Evolutionary conservation across 2,329 filamentous ascomycete genomes (phyloP).

Genomic region (Coniochaeta sp.): DNA sequence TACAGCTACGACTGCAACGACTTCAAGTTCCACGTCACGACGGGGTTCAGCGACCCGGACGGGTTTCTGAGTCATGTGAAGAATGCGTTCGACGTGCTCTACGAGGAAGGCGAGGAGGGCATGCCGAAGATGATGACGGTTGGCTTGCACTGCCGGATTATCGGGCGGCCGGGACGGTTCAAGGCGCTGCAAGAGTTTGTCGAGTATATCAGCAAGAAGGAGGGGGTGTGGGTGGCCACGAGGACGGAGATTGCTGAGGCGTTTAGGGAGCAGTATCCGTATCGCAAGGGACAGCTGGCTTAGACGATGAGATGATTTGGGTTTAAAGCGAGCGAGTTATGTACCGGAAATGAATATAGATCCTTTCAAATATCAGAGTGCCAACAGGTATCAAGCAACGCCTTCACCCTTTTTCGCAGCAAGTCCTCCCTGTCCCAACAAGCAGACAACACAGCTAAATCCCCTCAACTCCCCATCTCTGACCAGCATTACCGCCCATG

Average conservation of each 20-base stretch:
- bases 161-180: slow-evolving; percentile 31
- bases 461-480: background rate
- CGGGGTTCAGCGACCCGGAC: slow-evolving; percentile 31
- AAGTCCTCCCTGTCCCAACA: too few relatives aligned
- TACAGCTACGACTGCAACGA: slow-evolving; percentile 51
- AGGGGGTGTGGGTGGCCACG: slow-evolving; percentile 47
- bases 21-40: slow-evolving; percentile 31
- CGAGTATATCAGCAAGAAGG: slow-evolving; percentile 43
- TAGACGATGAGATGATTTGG: background rate
- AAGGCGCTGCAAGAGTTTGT: slow-evolving; percentile 44
- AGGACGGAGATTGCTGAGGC: slow-evolving; percentile 43
- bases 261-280: slow-evolving; percentile 38
- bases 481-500: background rate
- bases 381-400: background rate
- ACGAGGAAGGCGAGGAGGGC: slow-evolving; percentile 41
- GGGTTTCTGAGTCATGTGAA: slow-evolving; percentile 40
- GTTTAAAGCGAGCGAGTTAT: background rate
- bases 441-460: background rate
- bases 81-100: slow-evolving; percentile 45
- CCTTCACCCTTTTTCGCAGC: background rate
- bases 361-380: background rate
- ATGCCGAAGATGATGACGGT: slow-evolving; percentile 52
- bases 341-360: background rate
- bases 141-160: slow-evolving; percentile 44
- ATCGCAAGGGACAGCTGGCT: background rate